phyloP scores from a whole-genome alignment of 1,284 basidiomycete species.

The Bjerkandera adusta region DNA sequence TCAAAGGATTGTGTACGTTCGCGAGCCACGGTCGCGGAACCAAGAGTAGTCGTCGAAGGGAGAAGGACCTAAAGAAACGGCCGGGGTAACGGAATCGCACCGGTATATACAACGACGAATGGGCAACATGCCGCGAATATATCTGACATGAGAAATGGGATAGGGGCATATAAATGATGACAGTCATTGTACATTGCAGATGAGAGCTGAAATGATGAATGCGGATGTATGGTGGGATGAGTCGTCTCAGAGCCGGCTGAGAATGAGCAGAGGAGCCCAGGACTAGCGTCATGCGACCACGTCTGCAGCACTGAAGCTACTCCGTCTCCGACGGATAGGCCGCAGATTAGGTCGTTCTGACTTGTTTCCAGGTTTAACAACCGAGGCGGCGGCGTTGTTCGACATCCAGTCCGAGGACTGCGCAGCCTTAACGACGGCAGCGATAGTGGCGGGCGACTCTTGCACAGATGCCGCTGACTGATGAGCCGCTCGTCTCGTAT shows the following conservation, averaged over 20 bases:
- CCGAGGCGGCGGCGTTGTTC: constrained; percentile 62
- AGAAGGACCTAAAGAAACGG: too few relatives aligned
- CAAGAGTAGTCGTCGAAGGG: too few relatives aligned
- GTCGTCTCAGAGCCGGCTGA: not conserved
- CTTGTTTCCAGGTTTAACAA: constrained; percentile 67
- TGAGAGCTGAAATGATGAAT: too few relatives aligned
- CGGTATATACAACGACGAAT: too few relatives aligned
- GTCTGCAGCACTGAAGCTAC: constrained; percentile 81
- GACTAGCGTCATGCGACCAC: constrained; percentile 58
- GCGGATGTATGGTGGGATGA: too few relatives aligned
- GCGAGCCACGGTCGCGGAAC: too few relatives aligned
- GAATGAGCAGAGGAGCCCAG: not conserved
- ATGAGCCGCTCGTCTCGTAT: constrained; percentile 48
- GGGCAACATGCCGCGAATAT: too few relatives aligned
- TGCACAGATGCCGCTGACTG: constrained; percentile 48
- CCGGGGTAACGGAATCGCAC: too few relatives aligned
- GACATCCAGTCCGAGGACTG: constrained; percentile 68
- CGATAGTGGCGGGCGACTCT: constrained; percentile 43
- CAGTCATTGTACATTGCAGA: too few relatives aligned
- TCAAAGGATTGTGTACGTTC: too few relatives aligned
- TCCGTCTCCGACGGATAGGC: constrained; percentile 67
- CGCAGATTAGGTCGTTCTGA: constrained; percentile 68
- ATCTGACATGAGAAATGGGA: too few relatives aligned
- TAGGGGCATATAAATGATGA: too few relatives aligned
- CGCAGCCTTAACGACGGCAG: constrained; percentile 24